Conservation (phyloP, 2,329 filamentous ascomycete genomes). For the Elsinoe fawcettii region DNA sequence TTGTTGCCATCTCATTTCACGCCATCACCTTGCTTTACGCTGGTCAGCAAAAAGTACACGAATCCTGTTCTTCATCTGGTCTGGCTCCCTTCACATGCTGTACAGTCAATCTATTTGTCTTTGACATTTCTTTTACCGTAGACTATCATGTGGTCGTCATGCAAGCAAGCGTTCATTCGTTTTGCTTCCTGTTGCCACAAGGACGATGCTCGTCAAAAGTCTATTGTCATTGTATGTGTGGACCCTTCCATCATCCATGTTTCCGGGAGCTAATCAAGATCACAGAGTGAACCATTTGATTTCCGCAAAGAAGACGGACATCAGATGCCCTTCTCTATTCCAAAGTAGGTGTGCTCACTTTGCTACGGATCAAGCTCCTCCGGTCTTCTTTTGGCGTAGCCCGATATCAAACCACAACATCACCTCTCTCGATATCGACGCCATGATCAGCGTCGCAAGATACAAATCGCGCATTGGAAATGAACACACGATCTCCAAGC, state of each 20-base stretch:
- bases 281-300: slow-evolving; percentile 7
- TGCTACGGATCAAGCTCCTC: background rate
- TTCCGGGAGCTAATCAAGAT: background rate
- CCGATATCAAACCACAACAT: background rate
- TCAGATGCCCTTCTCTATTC: background rate
- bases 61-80: background rate
- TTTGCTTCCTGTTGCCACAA: slow-evolving; percentile 8
- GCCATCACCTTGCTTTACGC: background rate
- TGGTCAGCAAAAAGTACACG: background rate
- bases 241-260: background rate
- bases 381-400: background rate
- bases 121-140: background rate
- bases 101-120: background rate
- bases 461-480: background rate
- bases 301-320: slow-evolving; percentile 13
- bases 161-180: slow-evolving; percentile 10
- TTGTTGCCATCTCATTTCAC: background rate
- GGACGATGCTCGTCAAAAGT: background rate
- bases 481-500: background rate
- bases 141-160: slow-evolving; percentile 4
- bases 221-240: slow-evolving; percentile 4
- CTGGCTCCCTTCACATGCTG: background rate
- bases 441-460: background rate
- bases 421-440: background rate
- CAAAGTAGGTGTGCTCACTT: background rate